phyloP scores from a whole-genome alignment of 305 asterid species.

The Fraxinus dipetala region DNA sequence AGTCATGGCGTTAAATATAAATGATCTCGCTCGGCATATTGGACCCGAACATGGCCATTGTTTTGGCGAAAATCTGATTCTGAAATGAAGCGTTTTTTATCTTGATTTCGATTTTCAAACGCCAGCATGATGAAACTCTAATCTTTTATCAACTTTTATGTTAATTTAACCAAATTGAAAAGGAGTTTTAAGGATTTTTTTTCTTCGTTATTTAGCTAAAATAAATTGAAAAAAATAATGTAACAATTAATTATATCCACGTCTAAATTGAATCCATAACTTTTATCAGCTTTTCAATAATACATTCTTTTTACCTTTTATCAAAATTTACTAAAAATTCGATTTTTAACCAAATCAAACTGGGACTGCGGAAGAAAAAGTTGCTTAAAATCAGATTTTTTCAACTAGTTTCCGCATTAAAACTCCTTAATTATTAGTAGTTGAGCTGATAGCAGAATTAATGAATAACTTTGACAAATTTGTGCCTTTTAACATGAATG shows the following conservation, averaged over 20 bases:
- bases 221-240: too few species aligned
- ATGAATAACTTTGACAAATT: not conserved
- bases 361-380: not conserved
- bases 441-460: not conserved
- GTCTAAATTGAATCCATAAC: too few species aligned
- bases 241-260: too few species aligned
- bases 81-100: not conserved
- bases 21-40: constrained; percentile 36
- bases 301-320: too few species aligned
- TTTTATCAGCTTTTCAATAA: too few species aligned
- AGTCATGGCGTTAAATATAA: not conserved
- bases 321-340: too few species aligned
- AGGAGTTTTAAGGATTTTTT: too few species aligned
- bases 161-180: too few species aligned
- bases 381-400: not conserved
- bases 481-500: not conserved
- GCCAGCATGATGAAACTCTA: not conserved
- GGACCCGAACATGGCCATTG: constrained; percentile 45
- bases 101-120: not conserved
- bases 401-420: not conserved
- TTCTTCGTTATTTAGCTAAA: too few species aligned
- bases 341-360: too few species aligned
- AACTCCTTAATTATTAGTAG: not conserved
- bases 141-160: not conserved
- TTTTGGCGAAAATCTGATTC: constrained; percentile 5